Evolutionary conservation across 208 protist species (phyloP), one percentile per base, ranked within the genome.

Genomic region (Trypanosoma scelopori): DNA sequence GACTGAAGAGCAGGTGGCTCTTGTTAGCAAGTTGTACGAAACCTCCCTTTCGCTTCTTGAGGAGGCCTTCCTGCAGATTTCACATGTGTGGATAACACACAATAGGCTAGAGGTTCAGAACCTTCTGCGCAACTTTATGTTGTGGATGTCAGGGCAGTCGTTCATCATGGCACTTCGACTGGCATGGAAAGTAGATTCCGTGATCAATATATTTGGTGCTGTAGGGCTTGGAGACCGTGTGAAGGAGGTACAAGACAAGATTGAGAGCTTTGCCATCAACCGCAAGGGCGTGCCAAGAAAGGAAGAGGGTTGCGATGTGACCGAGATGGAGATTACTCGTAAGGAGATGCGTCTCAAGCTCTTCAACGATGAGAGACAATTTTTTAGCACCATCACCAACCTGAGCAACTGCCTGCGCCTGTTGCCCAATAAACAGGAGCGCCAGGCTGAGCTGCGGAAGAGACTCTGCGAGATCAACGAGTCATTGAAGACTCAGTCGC

Each of bases 191-290:
- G 78, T 95, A 30, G 86, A 93, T 67, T 77, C 87, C 7, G 71
- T 91, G 30, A 74, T 77, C 9, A 49, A 57, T 15, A 79, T 87
- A 23, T 87, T 82, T 55, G 42, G 46, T 16, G 23, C 75, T 49
- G 67, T 77, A 1, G 87, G 80, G 0, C 71, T 96, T 18, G 76
- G 74, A 0, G 74, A 80, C 22, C 78, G 76, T 20, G 73, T 94
- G 43, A 81, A 91, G 61, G 71, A 84, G 58, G 71, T 94, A 22
- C 88, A 88, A 39, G 91, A 96, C 65, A 82, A 79, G 55, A 77
- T 96, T 46, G 91, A 96, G 81, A 94, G 84, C 69, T 89, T 81
- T 74, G 91, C 87, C 5, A 93, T 96, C 48, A 94, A 96, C 60
- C 86, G 50, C 45, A 69, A 15, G 15, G 55, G 41, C 23, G 39